Evolutionary conservation across 139 green algal species (phyloP), one percentile per base, ranked within the genome.

Genomic region (Tetraselmis striata): DNA sequence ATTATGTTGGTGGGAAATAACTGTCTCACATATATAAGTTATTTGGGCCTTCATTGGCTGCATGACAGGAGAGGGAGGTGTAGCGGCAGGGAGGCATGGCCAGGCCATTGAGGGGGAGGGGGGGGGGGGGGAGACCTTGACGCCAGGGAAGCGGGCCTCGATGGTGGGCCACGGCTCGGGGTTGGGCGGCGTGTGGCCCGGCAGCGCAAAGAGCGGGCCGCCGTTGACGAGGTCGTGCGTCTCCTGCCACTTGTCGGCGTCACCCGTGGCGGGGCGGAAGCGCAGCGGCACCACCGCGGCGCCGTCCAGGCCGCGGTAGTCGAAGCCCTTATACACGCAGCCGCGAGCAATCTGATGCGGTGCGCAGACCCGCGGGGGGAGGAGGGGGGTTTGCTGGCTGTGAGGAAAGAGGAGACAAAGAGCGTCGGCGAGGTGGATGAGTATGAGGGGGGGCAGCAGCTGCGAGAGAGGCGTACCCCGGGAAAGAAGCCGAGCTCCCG

Each of bases 211-310:
- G 0, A 84, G 76, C 0, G 92, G 91, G 0, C 92, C 92, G 18
- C 92, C 92, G 82, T 95, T 95, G 79, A 83, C 85, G 81, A 95
- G 95, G 86, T 95, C 92, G 0, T 30, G 2, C 23, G 78, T 87
- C 27, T 30, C 31, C 24, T 76, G 29, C 89, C 87, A 93, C 0
- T 23, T 5, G 0, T 30, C 0, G n/a, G 59, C 31, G 18, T 22
- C 2, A 22, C 31, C 59, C 0, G 32, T 31, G 45, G 30, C 5
- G 32, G 28, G 59, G 78, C 59, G 26, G 23, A 29, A 79, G 75
- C 79, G 31, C 31, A 75, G 31, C 24, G 27, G 75, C 31, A 32
- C 0, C 45, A 67, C 45, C 5, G 11, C 45, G 45, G 45, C 45
- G 11, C 45, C 45, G 45, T 67, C 45, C 45, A 67, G 45, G 11